Evolutionary conservation across 768 basidiomycete species (phyloP).

Genomic region (Psilocybe cubensis): DNA sequence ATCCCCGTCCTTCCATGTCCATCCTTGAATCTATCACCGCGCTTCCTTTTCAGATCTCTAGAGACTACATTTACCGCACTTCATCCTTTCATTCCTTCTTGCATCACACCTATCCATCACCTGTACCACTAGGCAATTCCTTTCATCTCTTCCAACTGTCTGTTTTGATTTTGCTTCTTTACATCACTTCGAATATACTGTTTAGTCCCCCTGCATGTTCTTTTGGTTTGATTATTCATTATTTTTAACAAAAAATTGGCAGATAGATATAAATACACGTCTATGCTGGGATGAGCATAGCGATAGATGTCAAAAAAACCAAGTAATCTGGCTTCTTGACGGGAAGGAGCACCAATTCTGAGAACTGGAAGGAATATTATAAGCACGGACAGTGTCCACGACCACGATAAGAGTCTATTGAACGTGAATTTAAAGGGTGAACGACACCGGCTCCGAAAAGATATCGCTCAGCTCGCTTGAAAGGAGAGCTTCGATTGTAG

Average conservation of each 20-base stretch:
- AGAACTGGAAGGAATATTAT: neutral
- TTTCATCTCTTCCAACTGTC: neutral
- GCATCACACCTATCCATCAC: neutral
- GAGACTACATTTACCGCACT: neutral
- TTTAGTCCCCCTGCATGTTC: neutral
- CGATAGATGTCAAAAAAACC: neutral
- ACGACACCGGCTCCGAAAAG: slow-evolving; percentile 32
- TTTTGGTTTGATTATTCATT: neutral
- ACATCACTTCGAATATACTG: neutral
- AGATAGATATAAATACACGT: neutral
- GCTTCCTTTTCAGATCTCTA: neutral
- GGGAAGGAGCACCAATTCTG: neutral
- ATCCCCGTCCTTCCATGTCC: neutral
- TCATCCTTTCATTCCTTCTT: neutral
- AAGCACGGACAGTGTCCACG: neutral
- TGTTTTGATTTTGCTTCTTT: neutral
- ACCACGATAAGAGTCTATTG: no score
- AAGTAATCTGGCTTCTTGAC: neutral
- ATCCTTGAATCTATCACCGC: neutral
- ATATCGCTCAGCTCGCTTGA: slow-evolving; percentile 62
- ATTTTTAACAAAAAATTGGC: neutral
- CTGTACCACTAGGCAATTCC: slow-evolving; percentile 8
- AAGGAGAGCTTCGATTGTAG: slow-evolving; percentile 61
- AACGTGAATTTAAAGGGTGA: slow-evolving; percentile 22
- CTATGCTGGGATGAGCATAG: neutral